Conservation (phyloP, 2,329 filamentous ascomycete genomes). For the Penicillium hordei region DNA sequence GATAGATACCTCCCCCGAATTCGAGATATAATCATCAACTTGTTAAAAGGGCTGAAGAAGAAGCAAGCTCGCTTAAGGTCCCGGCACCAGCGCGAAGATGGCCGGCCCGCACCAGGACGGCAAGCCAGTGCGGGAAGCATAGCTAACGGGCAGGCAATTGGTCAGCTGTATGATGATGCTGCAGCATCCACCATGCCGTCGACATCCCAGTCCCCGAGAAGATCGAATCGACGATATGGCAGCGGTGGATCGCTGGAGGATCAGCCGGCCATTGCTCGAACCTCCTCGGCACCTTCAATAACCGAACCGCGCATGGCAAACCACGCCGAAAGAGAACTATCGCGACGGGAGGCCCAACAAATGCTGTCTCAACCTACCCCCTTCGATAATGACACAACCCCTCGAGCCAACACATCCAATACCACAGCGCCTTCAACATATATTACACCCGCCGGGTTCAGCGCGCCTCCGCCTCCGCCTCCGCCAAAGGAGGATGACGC, state of each 20-base stretch:
- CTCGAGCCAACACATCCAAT: slow-evolving; percentile 27
- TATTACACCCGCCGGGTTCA: slow-evolving; percentile 10
- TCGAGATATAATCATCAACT: slow-evolving; percentile 96
- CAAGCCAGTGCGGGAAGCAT: slow-evolving; percentile 51
- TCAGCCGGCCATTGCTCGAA: slow-evolving; percentile 27
- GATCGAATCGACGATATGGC: slow-evolving; percentile 38
- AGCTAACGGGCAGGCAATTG: slow-evolving; percentile 46
- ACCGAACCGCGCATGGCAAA: slow-evolving; percentile 30
- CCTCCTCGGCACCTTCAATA: slow-evolving; percentile 30
- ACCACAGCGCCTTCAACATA: slow-evolving; percentile 29
- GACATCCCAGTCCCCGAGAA: slow-evolving; percentile 34
- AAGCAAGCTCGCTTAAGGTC: slow-evolving; percentile 86
- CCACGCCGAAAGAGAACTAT: slow-evolving; percentile 42
- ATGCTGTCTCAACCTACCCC: slow-evolving; percentile 62
- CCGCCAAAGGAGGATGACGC: slow-evolving; percentile 85
- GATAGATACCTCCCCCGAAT: slow-evolving; percentile 93
- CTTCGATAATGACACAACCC: slow-evolving; percentile 56
- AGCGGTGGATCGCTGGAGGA: slow-evolving; percentile 43
- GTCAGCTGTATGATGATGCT: slow-evolving; percentile 46
- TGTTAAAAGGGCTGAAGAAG: slow-evolving; percentile 91
- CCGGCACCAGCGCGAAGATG: slow-evolving; percentile 53
- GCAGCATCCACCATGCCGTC: slow-evolving; percentile 27
- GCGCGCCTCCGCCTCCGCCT: slow-evolving; percentile 74
- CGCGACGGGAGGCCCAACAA: slow-evolving; percentile 41
- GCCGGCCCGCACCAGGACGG: slow-evolving; percentile 38